Evolutionary conservation across 768 basidiomycete species (phyloP).

Genomic region (Termitomyces sp.): DNA sequence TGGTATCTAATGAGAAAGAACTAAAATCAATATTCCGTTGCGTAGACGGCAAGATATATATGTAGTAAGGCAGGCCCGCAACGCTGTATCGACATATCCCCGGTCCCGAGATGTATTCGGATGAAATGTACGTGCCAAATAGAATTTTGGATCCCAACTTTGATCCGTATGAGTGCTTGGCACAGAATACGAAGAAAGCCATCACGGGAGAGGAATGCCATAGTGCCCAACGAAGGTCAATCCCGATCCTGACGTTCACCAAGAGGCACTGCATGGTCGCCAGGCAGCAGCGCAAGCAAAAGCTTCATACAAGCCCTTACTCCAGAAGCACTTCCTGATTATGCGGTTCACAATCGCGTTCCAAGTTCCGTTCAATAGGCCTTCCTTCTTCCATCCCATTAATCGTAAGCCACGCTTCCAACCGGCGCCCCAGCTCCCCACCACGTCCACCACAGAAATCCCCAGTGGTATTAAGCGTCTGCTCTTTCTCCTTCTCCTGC

Average conservation of each 20-base stretch:
- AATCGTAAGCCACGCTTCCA: constrained; percentile 71
- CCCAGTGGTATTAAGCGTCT: constrained; percentile 65
- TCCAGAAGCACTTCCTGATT: constrained; percentile 2
- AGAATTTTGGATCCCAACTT: neutral
- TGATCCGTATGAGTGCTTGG: neutral
- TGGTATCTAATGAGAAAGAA: neutral
- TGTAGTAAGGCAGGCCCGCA: neutral
- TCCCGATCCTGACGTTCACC: neutral
- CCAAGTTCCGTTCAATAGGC: constrained; percentile 9
- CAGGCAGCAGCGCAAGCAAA: neutral
- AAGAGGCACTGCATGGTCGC: neutral
- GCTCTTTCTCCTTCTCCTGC: constrained; percentile 64
- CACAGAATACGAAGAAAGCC: neutral
- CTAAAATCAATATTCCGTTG: neutral
- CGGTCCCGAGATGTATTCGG: neutral
- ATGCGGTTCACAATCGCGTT: constrained; percentile 10
- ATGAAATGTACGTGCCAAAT: neutral
- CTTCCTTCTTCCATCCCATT: constrained; percentile 27
- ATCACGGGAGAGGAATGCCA: neutral
- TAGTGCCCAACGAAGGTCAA: neutral
- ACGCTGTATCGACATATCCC: neutral
- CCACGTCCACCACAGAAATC: constrained; percentile 79
- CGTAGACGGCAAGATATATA: neutral
- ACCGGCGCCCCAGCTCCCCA: constrained; percentile 68
- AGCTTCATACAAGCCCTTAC: neutral